phyloP scores from a whole-genome alignment of 2,329 filamentous ascomycete species.

The Trichoderma breve region DNA sequence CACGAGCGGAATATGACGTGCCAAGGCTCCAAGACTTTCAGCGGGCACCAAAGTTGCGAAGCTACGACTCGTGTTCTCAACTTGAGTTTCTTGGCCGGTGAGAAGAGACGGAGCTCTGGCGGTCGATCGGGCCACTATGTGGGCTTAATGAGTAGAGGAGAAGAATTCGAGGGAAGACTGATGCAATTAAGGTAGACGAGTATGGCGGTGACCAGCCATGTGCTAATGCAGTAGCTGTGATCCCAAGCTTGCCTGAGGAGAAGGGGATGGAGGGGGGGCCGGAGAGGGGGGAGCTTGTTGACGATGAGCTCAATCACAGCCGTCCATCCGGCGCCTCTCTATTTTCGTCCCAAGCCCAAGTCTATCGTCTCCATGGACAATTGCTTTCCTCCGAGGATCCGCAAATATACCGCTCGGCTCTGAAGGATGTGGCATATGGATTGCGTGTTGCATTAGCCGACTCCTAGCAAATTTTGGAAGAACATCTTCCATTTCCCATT shows the following conservation, averaged over 20 bases:
- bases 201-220: neutral
- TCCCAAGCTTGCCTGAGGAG: constrained; percentile 1
- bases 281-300: neutral
- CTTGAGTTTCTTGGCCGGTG: constrained; percentile 6
- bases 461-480: neutral
- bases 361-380: neutral
- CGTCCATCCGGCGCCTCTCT: neutral
- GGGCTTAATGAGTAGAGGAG: neutral
- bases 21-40: neutral
- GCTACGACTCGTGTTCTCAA: neutral
- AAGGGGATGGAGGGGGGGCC: neutral
- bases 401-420: neutral
- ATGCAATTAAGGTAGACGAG: neutral
- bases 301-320: neutral
- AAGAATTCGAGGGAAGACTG: neutral
- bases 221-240: neutral
- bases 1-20: constrained; percentile 1
- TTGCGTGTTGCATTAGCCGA: neutral
- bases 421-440: neutral
- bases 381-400: constrained; percentile 6
- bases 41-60: neutral
- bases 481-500: neutral
- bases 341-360: neutral
- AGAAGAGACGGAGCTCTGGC: neutral
- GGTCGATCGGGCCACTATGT: neutral